Percentiles rank a stretch among this genome's conserved stretches.
Evolutionary conservation across 148 eudicot species (phyloP).

Genomic region (Rheum nobile): DNA sequence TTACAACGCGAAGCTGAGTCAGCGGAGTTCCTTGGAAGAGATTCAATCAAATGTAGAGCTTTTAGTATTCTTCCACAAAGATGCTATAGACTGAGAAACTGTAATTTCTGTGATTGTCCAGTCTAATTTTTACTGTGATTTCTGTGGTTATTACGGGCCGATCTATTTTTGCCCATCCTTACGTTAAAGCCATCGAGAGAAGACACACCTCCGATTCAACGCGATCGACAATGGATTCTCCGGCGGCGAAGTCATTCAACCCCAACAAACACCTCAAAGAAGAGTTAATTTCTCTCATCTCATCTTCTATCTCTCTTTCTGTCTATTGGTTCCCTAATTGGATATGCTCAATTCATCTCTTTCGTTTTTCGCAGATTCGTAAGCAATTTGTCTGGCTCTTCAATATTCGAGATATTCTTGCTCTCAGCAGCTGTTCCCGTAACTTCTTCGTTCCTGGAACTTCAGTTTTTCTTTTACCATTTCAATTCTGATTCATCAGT

Average conservation of each 20-base stretch:
- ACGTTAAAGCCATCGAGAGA: neutral
- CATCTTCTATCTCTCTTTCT: neutral
- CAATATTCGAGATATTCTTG: conserved; percentile 53
- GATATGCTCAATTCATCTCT: neutral
- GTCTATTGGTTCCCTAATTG: neutral
- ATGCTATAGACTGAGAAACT: too few relatives aligned
- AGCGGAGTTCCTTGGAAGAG: too few relatives aligned
- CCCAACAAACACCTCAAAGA: conserved; percentile 77
- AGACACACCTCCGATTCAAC: neutral
- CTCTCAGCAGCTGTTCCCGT: conserved; percentile 47
- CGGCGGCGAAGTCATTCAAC: conserved; percentile 42
- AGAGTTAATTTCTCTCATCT: conserved; percentile 29
- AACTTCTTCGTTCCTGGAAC: conserved; percentile 2
- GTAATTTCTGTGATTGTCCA: too few relatives aligned
- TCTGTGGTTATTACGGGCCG: too few relatives aligned
- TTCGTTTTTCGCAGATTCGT: conserved; percentile 46
- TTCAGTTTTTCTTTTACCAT: neutral
- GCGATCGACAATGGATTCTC: conserved; percentile 38
- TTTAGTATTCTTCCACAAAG: too few relatives aligned
- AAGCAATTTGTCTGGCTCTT: conserved; percentile 88
- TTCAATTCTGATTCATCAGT: neutral
- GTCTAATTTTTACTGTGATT: too few relatives aligned
- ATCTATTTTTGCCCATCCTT: too few relatives aligned
- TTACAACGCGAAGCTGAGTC: too few relatives aligned
- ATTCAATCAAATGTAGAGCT: too few relatives aligned